These are phyloP conservation scores for Trichocladium antarcticum DNA, from an alignment of 495 filamentous ascomycete species.

Conservation along the genomic window DNA sequence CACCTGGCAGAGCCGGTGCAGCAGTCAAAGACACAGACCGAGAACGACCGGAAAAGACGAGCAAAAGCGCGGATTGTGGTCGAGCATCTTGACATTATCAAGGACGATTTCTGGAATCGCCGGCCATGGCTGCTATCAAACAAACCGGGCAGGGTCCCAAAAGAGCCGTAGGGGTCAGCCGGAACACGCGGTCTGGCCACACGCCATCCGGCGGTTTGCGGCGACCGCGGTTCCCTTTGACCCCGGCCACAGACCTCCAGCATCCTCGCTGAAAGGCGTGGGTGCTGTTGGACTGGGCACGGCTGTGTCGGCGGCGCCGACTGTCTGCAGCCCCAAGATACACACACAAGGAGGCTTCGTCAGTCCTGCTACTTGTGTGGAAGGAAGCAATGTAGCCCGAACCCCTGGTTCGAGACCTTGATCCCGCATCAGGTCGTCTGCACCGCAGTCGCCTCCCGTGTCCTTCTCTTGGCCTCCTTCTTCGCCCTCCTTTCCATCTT, in stretches of 20 bases:
- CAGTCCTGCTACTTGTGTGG: not conserved
- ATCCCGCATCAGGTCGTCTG: slow-evolving; percentile 4
- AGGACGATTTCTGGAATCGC: slow-evolving; percentile 81
- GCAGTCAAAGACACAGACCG: slow-evolving; percentile 61
- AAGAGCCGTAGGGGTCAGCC: slow-evolving; percentile 28
- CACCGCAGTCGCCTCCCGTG: not conserved
- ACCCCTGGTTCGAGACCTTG: not conserved
- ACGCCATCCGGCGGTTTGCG: not conserved
- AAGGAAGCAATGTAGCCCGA: not conserved
- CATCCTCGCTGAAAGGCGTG: not conserved
- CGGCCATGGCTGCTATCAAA: slow-evolving; percentile 77
- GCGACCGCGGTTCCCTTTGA: not conserved
- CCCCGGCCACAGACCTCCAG: not conserved
- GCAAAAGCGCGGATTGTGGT: slow-evolving; percentile 66
- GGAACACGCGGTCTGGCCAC: not conserved
- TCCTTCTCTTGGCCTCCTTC: slow-evolving; percentile 34
- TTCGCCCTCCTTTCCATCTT: slow-evolving; percentile 35
- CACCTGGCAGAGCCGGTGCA: slow-evolving; percentile 30
- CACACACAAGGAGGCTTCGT: not conserved
- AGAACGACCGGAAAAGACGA: slow-evolving; percentile 64
- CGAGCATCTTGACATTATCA: slow-evolving; percentile 86
- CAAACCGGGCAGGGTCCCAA: slow-evolving; percentile 56
- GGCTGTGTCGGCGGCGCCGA: not conserved
- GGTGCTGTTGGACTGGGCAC: not conserved
- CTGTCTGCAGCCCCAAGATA: not conserved